A percentile compares a stretch with the other conserved stretches of the same genome.
Conservation (phyloP, 805 yeast species). For the Zygosaccharomyces gambellarensis region DNA sequence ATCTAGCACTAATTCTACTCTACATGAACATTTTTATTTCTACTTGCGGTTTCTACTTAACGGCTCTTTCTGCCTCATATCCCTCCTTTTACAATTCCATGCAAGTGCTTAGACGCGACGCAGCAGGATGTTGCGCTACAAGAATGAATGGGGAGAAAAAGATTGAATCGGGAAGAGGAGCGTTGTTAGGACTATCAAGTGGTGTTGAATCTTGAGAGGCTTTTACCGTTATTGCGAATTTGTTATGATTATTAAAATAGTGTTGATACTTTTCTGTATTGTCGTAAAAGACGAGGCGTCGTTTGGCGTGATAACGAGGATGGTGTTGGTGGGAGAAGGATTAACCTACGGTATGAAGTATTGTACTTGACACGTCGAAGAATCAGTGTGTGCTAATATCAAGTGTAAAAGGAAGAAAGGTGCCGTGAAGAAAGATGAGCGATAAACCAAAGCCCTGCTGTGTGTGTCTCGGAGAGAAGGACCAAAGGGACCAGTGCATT, state of each 20-base stretch:
- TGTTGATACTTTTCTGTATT: neutral
- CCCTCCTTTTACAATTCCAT: too few species aligned
- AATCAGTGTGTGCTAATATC: neutral
- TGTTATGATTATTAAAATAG: neutral
- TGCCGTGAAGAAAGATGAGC: neutral
- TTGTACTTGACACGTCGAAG: neutral
- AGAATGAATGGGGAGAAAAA: too few species aligned
- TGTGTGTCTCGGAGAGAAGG: constrained; percentile 83
- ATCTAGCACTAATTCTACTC: too few species aligned
- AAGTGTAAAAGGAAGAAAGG: neutral
- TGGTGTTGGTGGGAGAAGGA: neutral
- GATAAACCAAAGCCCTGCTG: constrained; percentile 91
- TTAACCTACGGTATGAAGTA: neutral
- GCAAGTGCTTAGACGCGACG: too few species aligned
- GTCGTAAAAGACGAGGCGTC: neutral
- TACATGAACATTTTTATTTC: too few species aligned
- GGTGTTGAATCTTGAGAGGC: too few species aligned
- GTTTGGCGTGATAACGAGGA: neutral
- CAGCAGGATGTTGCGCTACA: too few species aligned
- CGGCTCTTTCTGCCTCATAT: too few species aligned
- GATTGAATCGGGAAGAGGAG: too few species aligned
- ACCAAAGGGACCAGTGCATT: constrained; percentile 80
- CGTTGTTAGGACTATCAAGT: too few species aligned
- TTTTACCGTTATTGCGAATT: too few species aligned
- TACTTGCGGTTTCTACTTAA: too few species aligned